Conservation (phyloP, 345 rosid species). For the Balakata baccata region DNA sequence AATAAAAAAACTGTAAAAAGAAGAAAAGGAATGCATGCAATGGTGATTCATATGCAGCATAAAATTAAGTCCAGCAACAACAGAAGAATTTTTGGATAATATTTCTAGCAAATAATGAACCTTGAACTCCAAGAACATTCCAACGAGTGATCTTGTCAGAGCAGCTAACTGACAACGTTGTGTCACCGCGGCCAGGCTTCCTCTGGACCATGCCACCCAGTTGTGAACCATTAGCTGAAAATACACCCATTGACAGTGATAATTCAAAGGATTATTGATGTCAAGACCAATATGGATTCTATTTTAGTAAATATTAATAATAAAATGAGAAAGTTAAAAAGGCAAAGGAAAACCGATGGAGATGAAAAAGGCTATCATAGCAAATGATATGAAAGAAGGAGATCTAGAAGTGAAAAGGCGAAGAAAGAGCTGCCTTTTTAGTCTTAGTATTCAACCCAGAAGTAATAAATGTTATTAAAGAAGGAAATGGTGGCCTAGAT, state of each 20-base stretch:
- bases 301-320: not conserved
- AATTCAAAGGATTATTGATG: slow-evolving; percentile 10
- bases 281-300: not conserved
- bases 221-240: slow-evolving; percentile 38
- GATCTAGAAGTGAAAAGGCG: too few species aligned
- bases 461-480: not conserved
- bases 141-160: slow-evolving; percentile 89
- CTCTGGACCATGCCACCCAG: slow-evolving; percentile 60
- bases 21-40: not conserved
- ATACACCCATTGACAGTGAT: slow-evolving; percentile 17
- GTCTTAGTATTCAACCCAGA: not conserved
- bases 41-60: too few species aligned
- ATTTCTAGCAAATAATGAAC: slow-evolving; percentile 31
- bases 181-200: slow-evolving; percentile 95
- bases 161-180: slow-evolving; percentile 87
- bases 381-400: not conserved
- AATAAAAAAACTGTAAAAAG: not conserved
- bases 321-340: not conserved
- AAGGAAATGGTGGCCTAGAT: not conserved
- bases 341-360: not conserved
- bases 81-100: not conserved
- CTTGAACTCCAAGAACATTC: slow-evolving; percentile 94
- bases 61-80: not conserved
- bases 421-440: not conserved
- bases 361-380: not conserved